Evolutionary conservation across 2,329 filamentous ascomycete genomes (phyloP), one percentile per base, ranked within the genome.

Genomic region (Fusarium hainanense): DNA sequence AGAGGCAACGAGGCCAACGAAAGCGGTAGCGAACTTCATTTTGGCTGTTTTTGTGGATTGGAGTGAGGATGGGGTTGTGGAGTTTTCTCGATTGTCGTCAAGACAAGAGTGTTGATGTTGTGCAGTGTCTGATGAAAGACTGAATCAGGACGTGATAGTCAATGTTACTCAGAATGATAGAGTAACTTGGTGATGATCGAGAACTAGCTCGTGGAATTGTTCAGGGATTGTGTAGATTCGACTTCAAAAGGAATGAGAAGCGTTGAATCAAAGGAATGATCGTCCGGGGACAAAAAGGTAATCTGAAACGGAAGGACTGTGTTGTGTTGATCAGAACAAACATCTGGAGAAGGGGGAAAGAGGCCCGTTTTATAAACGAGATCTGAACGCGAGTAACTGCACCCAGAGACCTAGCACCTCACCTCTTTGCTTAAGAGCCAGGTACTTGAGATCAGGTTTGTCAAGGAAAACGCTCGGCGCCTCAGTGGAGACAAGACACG

Each of bases 1-100:
- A 58, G 80, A 71, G 69, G 84, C 81, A 66, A 81, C 77, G 64
- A 85, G 69, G 70, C 81, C 78, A 70, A 83, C 77, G 75, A 85
- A 72, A 73, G 83, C 74, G 66, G 78, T 79, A 74, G 81, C 71
- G 82, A 88, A 88, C 75, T 84, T 84, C 87, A 89, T 89, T 58
- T 82, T 87, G 83, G 75, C 66, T 72, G 69, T 65, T 46, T 72
- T 54, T 43, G 49, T 46, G 43, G 34, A 44, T 67, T 69, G 59
- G 47, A 56, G n/a, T 54, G 58, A 57, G 42, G 52, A 41, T 65
- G 42, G 51, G 60, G 46, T 65, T 48, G 54, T 32, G n/a, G 27
- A 21, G n/a, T n/a, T 54, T 64, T 54, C 62, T 71, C 58, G 54
- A 64, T 66, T 70, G 69, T 74, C 74, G 64, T 76, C 74, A 70